Evolutionary conservation across 2,329 filamentous ascomycete species (phyloP), one percentile per base, ranked within the genome.

Genomic region (Paraphaeosphaeria sporulosa): DNA sequence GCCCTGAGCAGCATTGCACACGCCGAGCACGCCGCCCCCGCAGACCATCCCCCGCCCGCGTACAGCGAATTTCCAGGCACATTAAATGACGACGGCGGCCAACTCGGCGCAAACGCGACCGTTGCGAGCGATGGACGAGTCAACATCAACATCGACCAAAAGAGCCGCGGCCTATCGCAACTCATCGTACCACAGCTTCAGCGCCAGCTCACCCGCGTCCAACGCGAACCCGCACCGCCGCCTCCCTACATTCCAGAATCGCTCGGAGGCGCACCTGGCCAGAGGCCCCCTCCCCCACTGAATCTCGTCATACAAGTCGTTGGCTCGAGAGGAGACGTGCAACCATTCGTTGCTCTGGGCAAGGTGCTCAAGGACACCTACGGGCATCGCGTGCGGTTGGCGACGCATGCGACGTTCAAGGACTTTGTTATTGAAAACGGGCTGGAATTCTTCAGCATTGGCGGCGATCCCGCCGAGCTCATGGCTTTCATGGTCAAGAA

Each of bases 401-500:
- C 81, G 3, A 84, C 82, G 34, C 82, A 84, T 64, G 80, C 80
- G 4, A 78, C 75, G 2, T 84, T 84, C 72, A 80, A 80, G 62
- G 74, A 80, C 54, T 84, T 84, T 58, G 81, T 84, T 9, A 76
- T 72, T 12, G 80, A 83, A 61, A 82, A 83, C 66, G 82, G 81
- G 2, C 64, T 84, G 34, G 82, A 84, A 57, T 84, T 84, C 43
- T 84, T 83, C 76, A 82, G 77, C 61, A 83, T 84, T 59, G 81
- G 81, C 19, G 82, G 82, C 4, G 82, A 84, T 62, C 82, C 82
- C 15, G 75, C 81, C 13, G 78, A 81, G 61, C 75, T 84, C 42
- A 84, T 84, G 82, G 91, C 92, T 3, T 96, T 94, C 70, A 96
- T 96, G 92, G 92, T 95, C 48, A 94, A 94, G 77, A 91, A 95